Evolutionary conservation across 495 filamentous ascomycete genomes (phyloP), one percentile per base, ranked within the genome.

Genomic region (Daldinia caldariorum): DNA sequence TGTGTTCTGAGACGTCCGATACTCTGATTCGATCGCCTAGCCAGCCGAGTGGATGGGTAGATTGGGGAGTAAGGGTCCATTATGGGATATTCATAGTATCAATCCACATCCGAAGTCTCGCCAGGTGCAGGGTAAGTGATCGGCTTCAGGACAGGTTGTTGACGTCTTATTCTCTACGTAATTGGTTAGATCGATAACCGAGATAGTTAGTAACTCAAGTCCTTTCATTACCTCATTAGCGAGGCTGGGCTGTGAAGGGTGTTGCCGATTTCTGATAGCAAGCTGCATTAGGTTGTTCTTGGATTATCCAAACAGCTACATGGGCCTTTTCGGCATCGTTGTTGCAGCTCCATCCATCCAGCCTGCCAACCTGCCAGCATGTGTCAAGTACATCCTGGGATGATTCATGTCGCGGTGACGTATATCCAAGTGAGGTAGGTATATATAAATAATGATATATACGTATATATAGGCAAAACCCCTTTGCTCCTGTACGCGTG

Each of bases 61-160:
- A 26, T 26, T 1, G 26, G 26, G 26, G 43, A 66, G 58, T 62
- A 54, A 54, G 63, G 63, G 58, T 67, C 67, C 32, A 68, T n/a
- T n/a, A 62, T 66, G 62, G 20, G 62, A 67, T 70, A 70, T 73
- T 66, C 67, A 73, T 70, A 70, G 67, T 55, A 70, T 9, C 66
- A 72, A 58, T 67, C 57, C 61, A 64, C 56, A 58, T 51, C 70
- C 61, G 66, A 65, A 43, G 51, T 60, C 55, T 68, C 32, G 60
- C 65, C 60, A 63, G 68, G 37, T 47, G 58, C 57, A 61, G 58
- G 68, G 62, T 51, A 62, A 58, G 58, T 66, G 62, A 66, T 71
- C 67, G 56, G 55, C 63, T 51, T 53, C 16, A 58, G 34, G 49
- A 51, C 57, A n/a, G 22, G 56, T 70, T 55, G 49, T 63, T 65